These are phyloP conservation scores for Lachancea sp. DNA, from an alignment of 805 yeast species.

Conservation along the genomic window DNA sequence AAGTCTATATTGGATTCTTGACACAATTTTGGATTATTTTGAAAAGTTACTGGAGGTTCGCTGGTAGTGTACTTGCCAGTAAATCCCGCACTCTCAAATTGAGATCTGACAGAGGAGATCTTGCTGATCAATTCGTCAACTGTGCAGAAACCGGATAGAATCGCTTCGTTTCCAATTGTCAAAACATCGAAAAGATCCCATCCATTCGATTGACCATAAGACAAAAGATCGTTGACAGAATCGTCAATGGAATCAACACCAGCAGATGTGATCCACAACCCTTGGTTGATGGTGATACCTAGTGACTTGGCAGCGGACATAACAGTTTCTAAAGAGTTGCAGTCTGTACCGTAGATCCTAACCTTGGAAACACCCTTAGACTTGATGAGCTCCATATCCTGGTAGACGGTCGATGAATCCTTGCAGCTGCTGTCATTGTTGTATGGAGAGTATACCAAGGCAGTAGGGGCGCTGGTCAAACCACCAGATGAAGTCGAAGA, in stretches of 20 bases:
- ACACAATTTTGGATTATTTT: constrained; percentile 61
- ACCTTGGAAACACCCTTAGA: constrained; percentile 57
- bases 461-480: constrained; percentile 42
- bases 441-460: constrained; percentile 77
- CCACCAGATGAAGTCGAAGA: constrained; percentile 18
- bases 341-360: constrained; percentile 84
- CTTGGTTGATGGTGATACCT: constrained; percentile 76
- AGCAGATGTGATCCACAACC: constrained; percentile 64
- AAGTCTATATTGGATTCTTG: constrained; percentile 63
- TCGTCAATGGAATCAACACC: constrained; percentile 69
- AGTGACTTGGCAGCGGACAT: constrained; percentile 50
- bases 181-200: constrained; percentile 75
- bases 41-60: constrained; percentile 79
- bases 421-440: constrained; percentile 64
- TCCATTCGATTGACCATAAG: constrained; percentile 44
- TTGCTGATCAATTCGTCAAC: constrained; percentile 58
- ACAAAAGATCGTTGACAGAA: constrained; percentile 48
- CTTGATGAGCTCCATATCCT: constrained; percentile 54
- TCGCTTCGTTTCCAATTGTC: constrained; percentile 86
- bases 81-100: constrained; percentile 64
- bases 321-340: constrained; percentile 60
- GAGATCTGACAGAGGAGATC: constrained; percentile 55
- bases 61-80: constrained; percentile 73
- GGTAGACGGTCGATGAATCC: constrained; percentile 42
- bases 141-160: constrained; percentile 54